These are phyloP conservation scores for Neltuma alba DNA, from an alignment of 306 rosid species.

Conservation along the genomic window DNA sequence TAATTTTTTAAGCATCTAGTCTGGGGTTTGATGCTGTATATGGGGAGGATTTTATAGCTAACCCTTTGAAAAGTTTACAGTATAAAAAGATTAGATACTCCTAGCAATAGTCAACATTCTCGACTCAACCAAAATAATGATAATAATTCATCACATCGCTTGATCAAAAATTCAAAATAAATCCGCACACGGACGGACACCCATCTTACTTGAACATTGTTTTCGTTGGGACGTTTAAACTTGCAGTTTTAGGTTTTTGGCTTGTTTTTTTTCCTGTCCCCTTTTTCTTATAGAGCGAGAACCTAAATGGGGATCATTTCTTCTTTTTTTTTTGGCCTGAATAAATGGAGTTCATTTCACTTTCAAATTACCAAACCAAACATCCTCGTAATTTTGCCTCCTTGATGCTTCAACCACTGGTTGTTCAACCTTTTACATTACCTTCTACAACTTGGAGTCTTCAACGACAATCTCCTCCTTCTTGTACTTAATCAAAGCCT, in stretches of 20 bases:
- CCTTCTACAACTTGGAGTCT: conserved; percentile 27
- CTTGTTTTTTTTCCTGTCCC: neutral
- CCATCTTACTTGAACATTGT: neutral
- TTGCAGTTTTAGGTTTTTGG: neutral
- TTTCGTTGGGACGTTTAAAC: neutral
- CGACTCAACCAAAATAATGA: too few species aligned
- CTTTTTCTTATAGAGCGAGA: neutral
- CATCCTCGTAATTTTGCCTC: conserved; percentile 16
- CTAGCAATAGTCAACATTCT: too few species aligned
- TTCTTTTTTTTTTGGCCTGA: too few species aligned
- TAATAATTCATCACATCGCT: too few species aligned
- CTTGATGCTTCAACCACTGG: conserved; percentile 42
- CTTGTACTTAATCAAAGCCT: neutral
- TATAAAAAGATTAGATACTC: too few species aligned
- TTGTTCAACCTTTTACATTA: conserved; percentile 40
- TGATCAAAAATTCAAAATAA: too few species aligned
- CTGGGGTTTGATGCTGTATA: too few species aligned
- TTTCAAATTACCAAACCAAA: neutral
- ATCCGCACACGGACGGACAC: too few species aligned
- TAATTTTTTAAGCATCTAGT: too few species aligned
- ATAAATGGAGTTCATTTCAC: neutral
- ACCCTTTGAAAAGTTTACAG: too few species aligned
- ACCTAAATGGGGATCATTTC: neutral
- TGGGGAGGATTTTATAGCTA: too few species aligned
- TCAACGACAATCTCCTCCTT: conserved; percentile 22